Evolutionary conservation across 2,329 filamentous ascomycete genomes (phyloP), one percentile per base, ranked within the genome.

Genomic region (Botrytis sinoallii): DNA sequence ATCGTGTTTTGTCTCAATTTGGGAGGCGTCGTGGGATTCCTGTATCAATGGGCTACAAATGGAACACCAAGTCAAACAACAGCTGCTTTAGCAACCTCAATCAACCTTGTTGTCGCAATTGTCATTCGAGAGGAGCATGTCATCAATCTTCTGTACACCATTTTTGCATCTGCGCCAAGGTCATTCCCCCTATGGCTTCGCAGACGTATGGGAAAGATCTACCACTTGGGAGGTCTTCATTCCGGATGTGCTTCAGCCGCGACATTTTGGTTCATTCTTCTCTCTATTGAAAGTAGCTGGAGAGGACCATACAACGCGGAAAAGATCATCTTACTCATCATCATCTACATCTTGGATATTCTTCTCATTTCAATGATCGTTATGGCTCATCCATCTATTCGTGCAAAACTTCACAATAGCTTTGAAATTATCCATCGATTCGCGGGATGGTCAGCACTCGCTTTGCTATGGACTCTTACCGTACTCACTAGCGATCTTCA

Each of bases 341-440:
- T 92, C 40, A 86, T 88, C 20, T 91, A 88, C 79, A 79, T 90
- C 59, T 85, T 93, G 59, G 84, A 88, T 63, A 80, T 83, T 2
- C 84, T 93, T 69, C 85, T 92, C 76, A 78, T 88, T 72, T 79
- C 84, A 57, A 91, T 94, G 78, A 85, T 92, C 69, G 82, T 84
- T 65, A 87, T 89, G 70, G 90, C 92, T 2, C 87, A 91, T 80
- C 92, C 92, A 4, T 80, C 81, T 16, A 85, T 94, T 77, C 89
- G 92, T 35, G 84, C 85, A 77, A 86, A 84, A 65, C 85, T 86
- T 75, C 92, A 94, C 83, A 88, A 94, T 81, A 81, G 86, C 73
- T 94, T 93, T 79, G 92, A 94, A 83, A 82, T 88, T 66, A 87
- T 87, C 65, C 92, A 94, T 82, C 90, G 92, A 66, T 94, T 92